These are phyloP conservation scores for Hanseniaspora pseudoguilliermondii DNA, from an alignment of 805 yeast species.

Conservation along the genomic window DNA sequence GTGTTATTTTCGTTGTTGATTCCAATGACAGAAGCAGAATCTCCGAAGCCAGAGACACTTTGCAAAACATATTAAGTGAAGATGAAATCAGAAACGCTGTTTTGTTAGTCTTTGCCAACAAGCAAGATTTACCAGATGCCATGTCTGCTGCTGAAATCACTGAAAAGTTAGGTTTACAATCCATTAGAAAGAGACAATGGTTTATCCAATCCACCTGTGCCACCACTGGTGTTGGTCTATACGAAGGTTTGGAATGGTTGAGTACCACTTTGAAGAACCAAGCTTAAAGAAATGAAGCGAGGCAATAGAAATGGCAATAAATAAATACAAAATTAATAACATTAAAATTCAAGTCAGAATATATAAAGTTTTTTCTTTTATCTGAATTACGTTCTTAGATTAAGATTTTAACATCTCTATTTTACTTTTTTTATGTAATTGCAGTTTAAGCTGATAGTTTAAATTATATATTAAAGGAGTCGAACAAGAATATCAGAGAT, in stretches of 20 bases:
- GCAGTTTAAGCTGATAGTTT: no score
- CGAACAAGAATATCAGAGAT: no score
- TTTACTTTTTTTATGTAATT: background rate
- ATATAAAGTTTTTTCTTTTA: background rate
- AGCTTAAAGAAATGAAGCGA: slow-evolving; percentile 15
- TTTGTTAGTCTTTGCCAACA: slow-evolving; percentile 90
- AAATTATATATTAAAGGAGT: no score
- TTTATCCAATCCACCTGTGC: slow-evolving; percentile 98
- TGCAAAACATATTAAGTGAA: slow-evolving; percentile 96
- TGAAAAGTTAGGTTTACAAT: slow-evolving; percentile 90
- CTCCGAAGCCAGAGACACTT: slow-evolving; percentile 93
- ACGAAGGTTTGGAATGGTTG: slow-evolving; percentile 96
- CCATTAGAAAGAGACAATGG: slow-evolving; percentile 98
- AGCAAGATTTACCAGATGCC: slow-evolving; percentile 97
- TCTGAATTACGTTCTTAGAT: background rate
- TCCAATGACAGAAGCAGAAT: slow-evolving; percentile 97
- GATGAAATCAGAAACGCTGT: slow-evolving; percentile 96
- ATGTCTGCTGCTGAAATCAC: slow-evolving; percentile 98
- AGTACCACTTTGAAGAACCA: slow-evolving; percentile 76
- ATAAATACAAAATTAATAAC: background rate
- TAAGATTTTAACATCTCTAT: no score
- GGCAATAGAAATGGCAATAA: background rate
- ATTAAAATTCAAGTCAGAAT: background rate
- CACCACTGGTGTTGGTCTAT: slow-evolving; percentile 96
- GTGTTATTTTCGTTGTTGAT: slow-evolving; percentile 95